Conservation (phyloP, 441 rosid genomes). For the Adansonia rubrostipa region DNA sequence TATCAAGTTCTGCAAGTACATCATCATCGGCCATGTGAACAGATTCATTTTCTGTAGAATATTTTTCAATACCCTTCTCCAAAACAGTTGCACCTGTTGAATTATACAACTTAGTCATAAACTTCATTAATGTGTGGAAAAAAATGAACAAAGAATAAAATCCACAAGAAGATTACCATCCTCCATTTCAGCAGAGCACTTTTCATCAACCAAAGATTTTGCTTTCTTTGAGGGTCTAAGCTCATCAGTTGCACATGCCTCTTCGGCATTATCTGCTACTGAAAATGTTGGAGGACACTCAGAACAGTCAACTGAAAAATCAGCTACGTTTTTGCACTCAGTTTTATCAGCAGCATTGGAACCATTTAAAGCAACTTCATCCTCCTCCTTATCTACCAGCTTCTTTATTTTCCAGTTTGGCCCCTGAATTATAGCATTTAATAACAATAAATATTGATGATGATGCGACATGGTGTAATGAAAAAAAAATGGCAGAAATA, state of each 20-base stretch:
- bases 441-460: conserved; percentile 1
- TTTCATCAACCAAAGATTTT: conserved; percentile 52
- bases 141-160: conserved; percentile 10
- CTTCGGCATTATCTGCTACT: conserved; percentile 40
- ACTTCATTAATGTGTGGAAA: conserved; percentile 17
- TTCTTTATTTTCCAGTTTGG: conserved; percentile 50
- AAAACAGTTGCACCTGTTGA: conserved; percentile 42
- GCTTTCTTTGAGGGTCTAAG: conserved; percentile 70
- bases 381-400: conserved; percentile 46
- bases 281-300: conserved; percentile 36
- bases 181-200: conserved; percentile 39
- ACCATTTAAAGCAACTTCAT: conserved; percentile 25
- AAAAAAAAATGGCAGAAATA: conserved; percentile 9
- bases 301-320: conserved; percentile 36
- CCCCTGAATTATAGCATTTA: conserved; percentile 40
- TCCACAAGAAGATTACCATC: conserved; percentile 27
- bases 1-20: conserved; percentile 50
- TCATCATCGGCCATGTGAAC: conserved; percentile 29
- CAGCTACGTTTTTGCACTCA: conserved; percentile 30
- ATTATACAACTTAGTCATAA: conserved; percentile 31
- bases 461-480: background rate
- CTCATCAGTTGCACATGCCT: conserved; percentile 42
- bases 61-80: conserved; percentile 38
- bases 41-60: conserved; percentile 32
- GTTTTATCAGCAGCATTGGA: conserved; percentile 36